These are phyloP conservation scores for Leishmania major DNA, from an alignment of 208 protist species.

Conservation along the genomic window DNA sequence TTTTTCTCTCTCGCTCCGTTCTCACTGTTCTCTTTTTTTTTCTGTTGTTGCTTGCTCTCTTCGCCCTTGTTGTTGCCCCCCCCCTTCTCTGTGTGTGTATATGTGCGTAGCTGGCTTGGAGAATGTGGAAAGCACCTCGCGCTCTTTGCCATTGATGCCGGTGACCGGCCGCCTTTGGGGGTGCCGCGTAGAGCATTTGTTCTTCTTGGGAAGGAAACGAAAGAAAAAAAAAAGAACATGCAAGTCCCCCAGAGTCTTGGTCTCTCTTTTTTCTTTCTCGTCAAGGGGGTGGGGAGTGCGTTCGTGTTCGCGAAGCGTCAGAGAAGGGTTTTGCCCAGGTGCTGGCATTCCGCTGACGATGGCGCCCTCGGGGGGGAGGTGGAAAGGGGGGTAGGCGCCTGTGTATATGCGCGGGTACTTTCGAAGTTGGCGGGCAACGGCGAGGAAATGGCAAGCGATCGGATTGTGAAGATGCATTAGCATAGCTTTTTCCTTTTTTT, in stretches of 20 bases:
- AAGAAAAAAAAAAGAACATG: no score
- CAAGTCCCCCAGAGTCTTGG: background rate
- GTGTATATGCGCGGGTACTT: background rate
- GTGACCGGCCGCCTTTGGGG: background rate
- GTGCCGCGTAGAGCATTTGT: background rate
- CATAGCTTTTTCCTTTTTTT: conserved; percentile 1
- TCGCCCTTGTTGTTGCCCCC: background rate
- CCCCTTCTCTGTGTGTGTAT: background rate
- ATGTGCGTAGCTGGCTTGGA: background rate
- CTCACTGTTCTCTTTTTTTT: conserved; percentile 6
- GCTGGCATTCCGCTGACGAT: background rate
- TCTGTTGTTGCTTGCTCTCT: background rate
- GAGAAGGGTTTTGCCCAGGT: background rate
- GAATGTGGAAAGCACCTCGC: background rate
- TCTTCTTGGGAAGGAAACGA: background rate
- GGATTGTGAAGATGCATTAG: background rate
- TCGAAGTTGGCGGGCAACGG: background rate
- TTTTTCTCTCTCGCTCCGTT: background rate
- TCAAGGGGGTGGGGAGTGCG: background rate
- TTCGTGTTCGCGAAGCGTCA: background rate
- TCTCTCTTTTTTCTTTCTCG: background rate
- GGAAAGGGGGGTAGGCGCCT: background rate
- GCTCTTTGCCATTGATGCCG: background rate
- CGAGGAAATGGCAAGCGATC: background rate
- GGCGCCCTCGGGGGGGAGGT: background rate